Conservation (phyloP, 345 rosid species). For the Durio zibethinus region DNA sequence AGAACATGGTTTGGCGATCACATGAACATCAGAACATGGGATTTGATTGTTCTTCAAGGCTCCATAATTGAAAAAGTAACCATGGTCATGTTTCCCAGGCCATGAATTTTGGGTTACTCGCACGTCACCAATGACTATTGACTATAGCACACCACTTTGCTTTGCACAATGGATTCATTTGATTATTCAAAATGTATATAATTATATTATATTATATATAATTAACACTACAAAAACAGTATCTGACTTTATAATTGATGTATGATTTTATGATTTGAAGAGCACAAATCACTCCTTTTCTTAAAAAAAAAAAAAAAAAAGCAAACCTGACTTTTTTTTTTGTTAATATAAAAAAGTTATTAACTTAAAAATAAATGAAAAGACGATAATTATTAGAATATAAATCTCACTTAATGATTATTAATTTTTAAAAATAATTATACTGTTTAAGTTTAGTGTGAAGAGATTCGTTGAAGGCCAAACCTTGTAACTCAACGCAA, state of each 20-base stretch:
- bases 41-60: conserved; percentile 23
- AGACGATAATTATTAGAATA: too few species aligned
- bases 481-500: not conserved
- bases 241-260: not conserved
- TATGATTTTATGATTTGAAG: not conserved
- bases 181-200: not conserved
- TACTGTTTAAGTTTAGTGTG: too few species aligned
- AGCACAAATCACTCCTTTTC: too few species aligned
- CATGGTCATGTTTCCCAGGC: conserved; percentile 17
- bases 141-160: conserved; percentile 14
- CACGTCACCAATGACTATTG: conserved; percentile 23
- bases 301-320: too few species aligned
- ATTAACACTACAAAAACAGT: not conserved
- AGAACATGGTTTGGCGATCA: not conserved
- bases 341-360: too few species aligned
- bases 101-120: not conserved
- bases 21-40: not conserved
- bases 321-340: too few species aligned
- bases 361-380: too few species aligned
- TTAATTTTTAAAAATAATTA: not conserved
- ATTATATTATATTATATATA: not conserved
- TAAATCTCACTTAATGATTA: too few species aligned
- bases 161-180: conserved; percentile 1
- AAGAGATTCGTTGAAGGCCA: not conserved
- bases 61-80: conserved; percentile 21